These are phyloP conservation scores for Sarocladiaceae sp. DNA, from an alignment of 2,329 filamentous ascomycete species.

Conservation along the genomic window DNA sequence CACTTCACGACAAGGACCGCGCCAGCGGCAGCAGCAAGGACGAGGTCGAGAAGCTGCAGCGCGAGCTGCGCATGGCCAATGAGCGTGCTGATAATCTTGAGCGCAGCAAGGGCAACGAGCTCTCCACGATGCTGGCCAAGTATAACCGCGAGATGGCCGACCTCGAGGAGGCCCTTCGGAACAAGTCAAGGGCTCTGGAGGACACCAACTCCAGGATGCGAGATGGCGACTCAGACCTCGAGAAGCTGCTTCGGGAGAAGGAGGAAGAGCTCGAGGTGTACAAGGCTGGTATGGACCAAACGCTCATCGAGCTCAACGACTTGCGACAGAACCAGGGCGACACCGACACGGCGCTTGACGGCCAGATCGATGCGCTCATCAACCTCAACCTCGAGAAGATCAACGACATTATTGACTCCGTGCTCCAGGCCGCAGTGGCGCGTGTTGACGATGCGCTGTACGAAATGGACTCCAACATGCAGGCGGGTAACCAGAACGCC, in stretches of 20 bases:
- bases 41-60: constrained; percentile 88
- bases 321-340: constrained; percentile 69
- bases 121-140: constrained; percentile 89
- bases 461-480: constrained; percentile 95
- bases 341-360: constrained; percentile 75
- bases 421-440: constrained; percentile 85
- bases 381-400: constrained; percentile 85
- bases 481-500: constrained; percentile 96
- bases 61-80: constrained; percentile 85
- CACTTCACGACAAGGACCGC: constrained; percentile 87
- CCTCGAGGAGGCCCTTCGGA: constrained; percentile 83
- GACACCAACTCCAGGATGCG: constrained; percentile 72
- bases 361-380: constrained; percentile 84
- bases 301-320: constrained; percentile 85
- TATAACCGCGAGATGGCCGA: constrained; percentile 98
- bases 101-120: constrained; percentile 86
- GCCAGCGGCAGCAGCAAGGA: constrained; percentile 82
- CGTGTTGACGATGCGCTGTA: constrained; percentile 95
- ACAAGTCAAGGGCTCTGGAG: constrained; percentile 81
- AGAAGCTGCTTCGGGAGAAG: constrained; percentile 81
- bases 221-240: constrained; percentile 79
- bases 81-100: constrained; percentile 91
- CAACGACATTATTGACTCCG: constrained; percentile 95
- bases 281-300: constrained; percentile 96
- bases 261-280: constrained; percentile 97